Conservation (phyloP, 2,329 filamentous ascomycete genomes). For the Talaromyces islandicus region DNA sequence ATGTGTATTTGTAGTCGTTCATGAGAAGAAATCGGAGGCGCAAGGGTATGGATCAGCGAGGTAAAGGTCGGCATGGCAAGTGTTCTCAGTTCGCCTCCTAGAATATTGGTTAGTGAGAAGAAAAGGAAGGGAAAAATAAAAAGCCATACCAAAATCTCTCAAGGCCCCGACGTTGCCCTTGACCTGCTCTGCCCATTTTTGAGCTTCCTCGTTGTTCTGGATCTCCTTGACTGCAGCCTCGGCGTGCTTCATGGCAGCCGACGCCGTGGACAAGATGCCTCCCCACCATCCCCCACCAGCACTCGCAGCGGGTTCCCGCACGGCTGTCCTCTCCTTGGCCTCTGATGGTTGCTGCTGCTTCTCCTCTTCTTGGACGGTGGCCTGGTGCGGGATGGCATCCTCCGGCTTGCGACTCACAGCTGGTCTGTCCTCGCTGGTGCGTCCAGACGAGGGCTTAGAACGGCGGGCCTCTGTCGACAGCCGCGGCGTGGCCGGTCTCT, state of each 20-base stretch:
- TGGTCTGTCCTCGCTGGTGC: slow-evolving; percentile 60
- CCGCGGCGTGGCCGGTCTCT: slow-evolving; percentile 70
- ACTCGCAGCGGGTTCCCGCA: slow-evolving; percentile 52
- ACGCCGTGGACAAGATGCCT: slow-evolving; percentile 68
- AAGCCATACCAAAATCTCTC: slow-evolving; percentile 61
- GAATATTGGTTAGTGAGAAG: background rate
- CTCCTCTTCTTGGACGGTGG: slow-evolving; percentile 23
- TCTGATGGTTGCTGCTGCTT: slow-evolving; percentile 25
- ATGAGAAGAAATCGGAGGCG: slow-evolving; percentile 92
- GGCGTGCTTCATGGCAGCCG: slow-evolving; percentile 69
- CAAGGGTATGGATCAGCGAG: slow-evolving; percentile 88
- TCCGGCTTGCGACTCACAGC: slow-evolving; percentile 61
- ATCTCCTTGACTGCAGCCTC: slow-evolving; percentile 92
- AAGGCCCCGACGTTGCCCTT: slow-evolving; percentile 79
- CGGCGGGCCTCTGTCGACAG: slow-evolving; percentile 49
- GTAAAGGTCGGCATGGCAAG: slow-evolving; percentile 92
- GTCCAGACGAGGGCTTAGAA: slow-evolving; percentile 47
- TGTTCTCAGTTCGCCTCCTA: slow-evolving; percentile 79
- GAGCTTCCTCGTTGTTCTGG: slow-evolving; percentile 91
- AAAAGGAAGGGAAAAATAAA: background rate
- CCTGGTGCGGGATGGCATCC: slow-evolving; percentile 39
- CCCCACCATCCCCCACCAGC: slow-evolving; percentile 80
- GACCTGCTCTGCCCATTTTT: slow-evolving; percentile 92
- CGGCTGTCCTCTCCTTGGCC: slow-evolving; percentile 39
- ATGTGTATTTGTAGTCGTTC: slow-evolving; percentile 96